Conservation (phyloP, 352 stramenopile species). For the Albugo candida region DNA sequence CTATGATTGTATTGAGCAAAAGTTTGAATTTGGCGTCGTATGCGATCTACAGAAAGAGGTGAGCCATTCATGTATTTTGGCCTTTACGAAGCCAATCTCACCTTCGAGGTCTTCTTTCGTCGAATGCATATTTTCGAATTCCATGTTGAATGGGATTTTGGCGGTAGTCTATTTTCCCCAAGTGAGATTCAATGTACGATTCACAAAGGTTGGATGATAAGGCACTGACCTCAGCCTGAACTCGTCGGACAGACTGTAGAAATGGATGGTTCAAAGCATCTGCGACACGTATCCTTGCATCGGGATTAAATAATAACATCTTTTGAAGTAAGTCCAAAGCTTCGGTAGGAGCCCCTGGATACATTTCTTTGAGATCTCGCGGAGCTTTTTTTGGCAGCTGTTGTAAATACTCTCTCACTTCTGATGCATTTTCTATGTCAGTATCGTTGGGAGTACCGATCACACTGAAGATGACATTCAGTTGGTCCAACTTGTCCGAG, state of each 20-base stretch:
- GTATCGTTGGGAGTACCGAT: constrained; percentile 85
- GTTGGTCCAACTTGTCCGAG: constrained; percentile 79
- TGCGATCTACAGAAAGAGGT: not conserved
- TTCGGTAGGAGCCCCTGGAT: constrained; percentile 52
- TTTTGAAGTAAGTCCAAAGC: constrained; percentile 71
- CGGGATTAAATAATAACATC: constrained; percentile 67
- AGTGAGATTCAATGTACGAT: not conserved
- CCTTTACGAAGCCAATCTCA: not conserved
- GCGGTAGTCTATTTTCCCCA: constrained; percentile 20
- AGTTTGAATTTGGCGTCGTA: not conserved
- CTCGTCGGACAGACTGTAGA: constrained; percentile 48
- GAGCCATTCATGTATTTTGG: not conserved
- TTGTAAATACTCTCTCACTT: constrained; percentile 75
- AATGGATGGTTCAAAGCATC: constrained; percentile 71
- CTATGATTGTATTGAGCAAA: no score
- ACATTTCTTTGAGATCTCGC: constrained; percentile 65
- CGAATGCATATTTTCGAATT: constrained; percentile 73
- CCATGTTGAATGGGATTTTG: constrained; percentile 68
- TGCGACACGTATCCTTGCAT: constrained; percentile 70
- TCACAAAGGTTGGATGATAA: not conserved
- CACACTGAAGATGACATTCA: constrained; percentile 92
- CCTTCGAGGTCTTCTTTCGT: constrained; percentile 67
- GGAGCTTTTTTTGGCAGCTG: constrained; percentile 72
- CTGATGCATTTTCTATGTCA: constrained; percentile 63
- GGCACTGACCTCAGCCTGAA: constrained; percentile 26